Percentiles rank a stretch among this genome's conserved stretches.
Conservation (phyloP, 495 filamentous ascomycete genomes). For the Penicillium crystallinum region DNA sequence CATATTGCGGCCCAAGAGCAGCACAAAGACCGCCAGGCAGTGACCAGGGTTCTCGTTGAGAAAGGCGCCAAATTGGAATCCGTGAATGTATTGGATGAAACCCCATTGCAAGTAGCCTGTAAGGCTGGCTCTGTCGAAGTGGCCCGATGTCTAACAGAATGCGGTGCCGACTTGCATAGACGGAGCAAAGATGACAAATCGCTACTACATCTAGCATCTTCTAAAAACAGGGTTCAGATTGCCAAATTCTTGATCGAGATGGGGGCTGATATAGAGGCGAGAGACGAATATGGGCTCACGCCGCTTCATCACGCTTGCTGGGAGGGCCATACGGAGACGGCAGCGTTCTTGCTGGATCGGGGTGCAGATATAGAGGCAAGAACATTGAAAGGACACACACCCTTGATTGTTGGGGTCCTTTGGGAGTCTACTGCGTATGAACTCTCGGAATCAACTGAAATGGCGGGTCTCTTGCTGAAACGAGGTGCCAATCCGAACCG, state of each 20-base stretch:
- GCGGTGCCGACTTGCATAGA: background rate
- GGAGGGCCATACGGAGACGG: background rate
- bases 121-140: background rate
- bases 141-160: background rate
- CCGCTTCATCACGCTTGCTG: background rate
- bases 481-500: background rate
- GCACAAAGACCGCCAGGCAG: background rate
- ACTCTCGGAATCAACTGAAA: background rate
- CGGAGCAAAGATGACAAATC: background rate
- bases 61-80: background rate
- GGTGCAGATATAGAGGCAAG: constrained; percentile 1
- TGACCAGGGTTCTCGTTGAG: background rate
- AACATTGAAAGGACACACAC: background rate
- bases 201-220: background rate
- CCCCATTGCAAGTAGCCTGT: background rate
- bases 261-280: background rate
- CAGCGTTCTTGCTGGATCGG: background rate
- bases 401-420: background rate
- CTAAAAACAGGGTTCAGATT: background rate
- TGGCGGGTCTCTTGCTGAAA: background rate
- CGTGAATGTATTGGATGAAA: background rate
- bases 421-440: background rate
- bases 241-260: background rate
- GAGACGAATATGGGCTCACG: background rate
- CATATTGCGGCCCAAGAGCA: background rate